Conservation (phyloP, 2,329 filamentous ascomycete genomes). For the Penicillium sclerotigenum region DNA sequence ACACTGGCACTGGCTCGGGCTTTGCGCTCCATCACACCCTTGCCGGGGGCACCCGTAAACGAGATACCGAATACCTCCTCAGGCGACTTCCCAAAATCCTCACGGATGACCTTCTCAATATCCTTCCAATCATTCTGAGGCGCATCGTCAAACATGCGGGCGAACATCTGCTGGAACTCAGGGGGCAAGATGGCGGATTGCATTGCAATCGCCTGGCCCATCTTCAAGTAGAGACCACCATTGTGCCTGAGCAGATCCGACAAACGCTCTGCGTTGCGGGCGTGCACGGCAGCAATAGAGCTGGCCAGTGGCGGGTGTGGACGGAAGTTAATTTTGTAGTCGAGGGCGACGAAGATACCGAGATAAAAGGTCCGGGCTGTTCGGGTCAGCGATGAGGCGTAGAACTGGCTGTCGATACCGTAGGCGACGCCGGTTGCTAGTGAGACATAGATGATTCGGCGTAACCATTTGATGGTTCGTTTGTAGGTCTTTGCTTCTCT, state of each 20-base stretch:
- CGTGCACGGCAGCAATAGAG: conserved; percentile 73
- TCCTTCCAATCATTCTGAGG: conserved; percentile 87
- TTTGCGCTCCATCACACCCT: conserved; percentile 67
- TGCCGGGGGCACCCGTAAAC: conserved; percentile 64
- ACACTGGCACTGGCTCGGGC: conserved; percentile 79
- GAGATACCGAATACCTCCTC: conserved; percentile 93
- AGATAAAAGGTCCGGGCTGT: conserved; percentile 77
- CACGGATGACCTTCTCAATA: conserved; percentile 76
- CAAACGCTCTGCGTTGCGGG: conserved; percentile 76
- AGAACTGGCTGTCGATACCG: conserved; percentile 67
- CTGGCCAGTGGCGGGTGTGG: conserved; percentile 70
- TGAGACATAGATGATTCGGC: conserved; percentile 64
- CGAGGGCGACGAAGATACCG: conserved; percentile 75
- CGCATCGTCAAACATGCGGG: conserved; percentile 95
- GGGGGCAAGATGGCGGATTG: conserved; percentile 90
- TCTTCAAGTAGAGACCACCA: conserved; percentile 93
- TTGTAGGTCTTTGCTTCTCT: conserved; percentile 67
- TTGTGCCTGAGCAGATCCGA: conserved; percentile 79
- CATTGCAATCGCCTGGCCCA: conserved; percentile 97
- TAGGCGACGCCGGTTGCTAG: conserved; percentile 62
- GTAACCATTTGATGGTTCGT: conserved; percentile 70
- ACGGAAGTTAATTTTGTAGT: conserved; percentile 97
- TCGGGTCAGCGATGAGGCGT: conserved; percentile 74
- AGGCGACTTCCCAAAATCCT: conserved; percentile 80
- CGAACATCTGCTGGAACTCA: conserved; percentile 95